Percentiles rank a stretch among this genome's conserved stretches.
These are phyloP conservation scores for Apiotrichum gamsii DNA, from an alignment of 1,284 basidiomycete species.

Conservation along the genomic window DNA sequence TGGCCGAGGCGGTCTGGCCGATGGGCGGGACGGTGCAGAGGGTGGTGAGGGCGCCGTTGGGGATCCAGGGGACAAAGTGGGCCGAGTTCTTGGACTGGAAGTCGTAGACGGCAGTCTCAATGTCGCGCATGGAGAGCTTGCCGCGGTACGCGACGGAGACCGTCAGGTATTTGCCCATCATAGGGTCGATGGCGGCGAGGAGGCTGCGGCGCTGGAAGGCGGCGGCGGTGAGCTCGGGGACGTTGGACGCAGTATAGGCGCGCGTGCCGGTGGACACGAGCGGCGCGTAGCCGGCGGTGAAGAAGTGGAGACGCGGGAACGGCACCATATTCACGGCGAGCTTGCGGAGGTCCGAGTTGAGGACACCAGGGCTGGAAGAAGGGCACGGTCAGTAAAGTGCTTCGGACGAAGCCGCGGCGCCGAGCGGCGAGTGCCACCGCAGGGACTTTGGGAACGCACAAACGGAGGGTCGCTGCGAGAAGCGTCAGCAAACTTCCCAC, in stretches of 20 bases:
- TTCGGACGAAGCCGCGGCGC: too few species aligned
- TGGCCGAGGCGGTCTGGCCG: conserved; percentile 68
- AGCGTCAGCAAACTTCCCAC: conserved; percentile 11
- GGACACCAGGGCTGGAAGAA: conserved; percentile 73
- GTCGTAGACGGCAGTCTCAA: conserved; percentile 38
- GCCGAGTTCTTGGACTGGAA: conserved; percentile 43
- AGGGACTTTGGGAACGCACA: conserved; percentile 16
- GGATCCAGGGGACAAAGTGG: conserved; percentile 42
- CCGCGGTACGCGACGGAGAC: conserved; percentile 42
- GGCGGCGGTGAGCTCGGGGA: conserved; percentile 37
- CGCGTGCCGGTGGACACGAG: conserved; percentile 60
- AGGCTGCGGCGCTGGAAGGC: conserved; percentile 37
- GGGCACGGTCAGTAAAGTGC: conserved; percentile 4
- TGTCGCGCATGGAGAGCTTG: conserved; percentile 40
- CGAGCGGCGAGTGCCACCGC: background rate
- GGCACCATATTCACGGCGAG: conserved; percentile 87
- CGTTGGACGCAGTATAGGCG: conserved; percentile 52
- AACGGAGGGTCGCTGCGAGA: conserved; percentile 34
- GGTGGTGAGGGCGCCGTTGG: conserved; percentile 47
- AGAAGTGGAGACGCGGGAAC: conserved; percentile 88
- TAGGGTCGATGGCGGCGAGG: conserved; percentile 37
- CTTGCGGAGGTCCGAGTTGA: conserved; percentile 91
- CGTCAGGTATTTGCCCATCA: conserved; percentile 43
- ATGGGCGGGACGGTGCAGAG: conserved; percentile 76
- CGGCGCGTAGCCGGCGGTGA: conserved; percentile 81